Evolutionary conservation across 441 rosid species (phyloP).

Genomic region (Hura crepitans): DNA sequence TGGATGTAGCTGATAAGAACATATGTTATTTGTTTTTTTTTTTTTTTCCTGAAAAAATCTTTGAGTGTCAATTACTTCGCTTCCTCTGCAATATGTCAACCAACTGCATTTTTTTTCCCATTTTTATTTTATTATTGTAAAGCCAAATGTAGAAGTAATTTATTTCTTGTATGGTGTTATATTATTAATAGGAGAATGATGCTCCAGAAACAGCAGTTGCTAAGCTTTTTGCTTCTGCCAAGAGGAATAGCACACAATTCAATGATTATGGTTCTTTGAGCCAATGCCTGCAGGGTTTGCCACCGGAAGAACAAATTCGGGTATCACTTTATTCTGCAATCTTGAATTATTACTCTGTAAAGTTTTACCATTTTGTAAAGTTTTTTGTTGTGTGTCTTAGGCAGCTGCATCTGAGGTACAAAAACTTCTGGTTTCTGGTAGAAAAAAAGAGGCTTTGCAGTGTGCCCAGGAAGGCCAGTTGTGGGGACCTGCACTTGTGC

Average conservation of each 20-base stretch:
- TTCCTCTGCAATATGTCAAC: neutral
- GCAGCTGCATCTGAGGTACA: slow-evolving; percentile 91
- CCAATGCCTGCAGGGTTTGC: slow-evolving; percentile 76
- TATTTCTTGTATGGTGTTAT: slow-evolving; percentile 20
- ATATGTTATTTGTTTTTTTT: neutral
- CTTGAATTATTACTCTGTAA: slow-evolving; percentile 1
- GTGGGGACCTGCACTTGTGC: slow-evolving; percentile 99
- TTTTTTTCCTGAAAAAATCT: neutral
- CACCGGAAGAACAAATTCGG: slow-evolving; percentile 79
- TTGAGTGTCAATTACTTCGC: slow-evolving; percentile 8
- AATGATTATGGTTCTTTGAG: slow-evolving; percentile 45
- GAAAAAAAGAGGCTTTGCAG: slow-evolving; percentile 74
- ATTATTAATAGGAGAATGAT: slow-evolving; percentile 64
- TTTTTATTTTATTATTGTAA: neutral
- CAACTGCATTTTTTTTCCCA: neutral
- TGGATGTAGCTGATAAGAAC: neutral
- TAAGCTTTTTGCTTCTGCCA: slow-evolving; percentile 74
- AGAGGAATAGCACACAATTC: slow-evolving; percentile 47
- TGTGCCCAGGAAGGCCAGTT: slow-evolving; percentile 90
- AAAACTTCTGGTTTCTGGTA: slow-evolving; percentile 90
- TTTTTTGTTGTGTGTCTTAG: slow-evolving; percentile 39
- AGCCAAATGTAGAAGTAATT: slow-evolving; percentile 13
- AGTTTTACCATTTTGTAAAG: slow-evolving; percentile 24
- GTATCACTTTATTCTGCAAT: slow-evolving; percentile 34
- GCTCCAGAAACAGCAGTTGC: slow-evolving; percentile 92